Evolutionary conservation across 345 rosid species (phyloP).

Genomic region (Populus euphratica): DNA sequence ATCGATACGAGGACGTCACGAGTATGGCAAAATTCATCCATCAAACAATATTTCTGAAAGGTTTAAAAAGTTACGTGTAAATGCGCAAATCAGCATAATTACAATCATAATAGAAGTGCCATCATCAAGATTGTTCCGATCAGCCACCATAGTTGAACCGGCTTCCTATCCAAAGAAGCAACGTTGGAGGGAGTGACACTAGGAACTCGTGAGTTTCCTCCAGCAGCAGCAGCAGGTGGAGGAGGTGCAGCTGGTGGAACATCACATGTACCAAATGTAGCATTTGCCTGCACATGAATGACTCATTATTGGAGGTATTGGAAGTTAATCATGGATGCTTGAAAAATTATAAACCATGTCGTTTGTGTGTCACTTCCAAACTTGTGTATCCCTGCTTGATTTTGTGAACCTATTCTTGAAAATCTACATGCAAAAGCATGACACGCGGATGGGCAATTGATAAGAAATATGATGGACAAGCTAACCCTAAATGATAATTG

Average conservation of each 20-base stretch:
- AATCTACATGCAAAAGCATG: not conserved
- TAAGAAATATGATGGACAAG: not conserved
- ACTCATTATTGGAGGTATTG: not conserved
- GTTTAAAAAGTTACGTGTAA: not conserved
- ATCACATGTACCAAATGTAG: slow-evolving; percentile 72
- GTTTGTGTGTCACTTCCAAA: not conserved
- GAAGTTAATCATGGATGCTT: not conserved
- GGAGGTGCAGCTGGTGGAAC: slow-evolving; percentile 70
- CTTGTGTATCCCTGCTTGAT: not conserved
- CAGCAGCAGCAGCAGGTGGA: slow-evolving; percentile 47
- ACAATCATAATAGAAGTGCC: slow-evolving; percentile 27
- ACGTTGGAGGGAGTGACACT: slow-evolving; percentile 14
- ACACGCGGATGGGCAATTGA: not conserved
- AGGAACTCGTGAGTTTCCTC: slow-evolving; percentile 15
- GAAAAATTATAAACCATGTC: not conserved
- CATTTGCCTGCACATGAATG: slow-evolving; percentile 50
- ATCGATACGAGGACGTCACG: not conserved
- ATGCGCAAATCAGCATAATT: slow-evolving; percentile 12
- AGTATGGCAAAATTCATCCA: not conserved
- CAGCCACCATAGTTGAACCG: slow-evolving; percentile 27
- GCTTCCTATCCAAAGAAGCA: slow-evolving; percentile 25
- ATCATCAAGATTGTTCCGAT: slow-evolving; percentile 31
- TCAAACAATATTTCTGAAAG: not conserved
- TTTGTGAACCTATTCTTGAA: not conserved
- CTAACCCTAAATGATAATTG: not conserved